These are phyloP conservation scores for Geranomyces michiganensis DNA, from an alignment of 192 early-diverging fungal genomes.

Conservation along the genomic window DNA sequence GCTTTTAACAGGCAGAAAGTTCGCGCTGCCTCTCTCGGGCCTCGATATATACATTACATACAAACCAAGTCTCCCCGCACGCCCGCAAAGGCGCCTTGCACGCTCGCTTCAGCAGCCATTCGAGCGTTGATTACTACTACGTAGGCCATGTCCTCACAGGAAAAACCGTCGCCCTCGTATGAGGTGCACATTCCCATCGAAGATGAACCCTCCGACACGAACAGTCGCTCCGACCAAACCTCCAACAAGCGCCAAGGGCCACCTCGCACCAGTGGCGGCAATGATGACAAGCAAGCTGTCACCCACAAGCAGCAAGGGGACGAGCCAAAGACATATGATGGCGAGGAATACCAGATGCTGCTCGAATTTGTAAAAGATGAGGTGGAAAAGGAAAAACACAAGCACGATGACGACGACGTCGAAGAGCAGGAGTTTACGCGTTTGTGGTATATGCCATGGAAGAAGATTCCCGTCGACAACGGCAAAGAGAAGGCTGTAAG, in stretches of 20 bases:
- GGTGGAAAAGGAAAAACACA: background rate
- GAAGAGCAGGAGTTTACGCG: background rate
- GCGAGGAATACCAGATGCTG: background rate
- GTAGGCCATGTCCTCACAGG: no score
- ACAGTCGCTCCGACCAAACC: no score
- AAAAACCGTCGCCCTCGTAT: background rate
- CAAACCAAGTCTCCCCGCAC: no score
- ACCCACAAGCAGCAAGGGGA: background rate
- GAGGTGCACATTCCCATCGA: slow-evolving; percentile 1
- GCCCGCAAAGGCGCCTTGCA: no score
- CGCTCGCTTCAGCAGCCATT: no score
- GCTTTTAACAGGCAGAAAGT: no score
- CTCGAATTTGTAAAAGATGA: background rate
- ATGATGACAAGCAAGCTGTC: no score
- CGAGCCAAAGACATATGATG: background rate
- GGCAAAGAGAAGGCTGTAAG: background rate
- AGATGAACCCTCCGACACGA: background rate
- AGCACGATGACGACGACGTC: background rate
- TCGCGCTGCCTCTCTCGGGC: no score
- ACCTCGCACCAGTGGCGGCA: no score
- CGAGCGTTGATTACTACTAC: no score
- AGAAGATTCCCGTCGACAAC: background rate
- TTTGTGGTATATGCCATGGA: slow-evolving; percentile 1
- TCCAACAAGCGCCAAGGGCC: no score
- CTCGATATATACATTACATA: no score